A percentile compares a stretch with the other conserved stretches of the same genome.
These are phyloP conservation scores for Aurinia saxatilis DNA, from an alignment of 345 rosid genomes.

Conservation along the genomic window DNA sequence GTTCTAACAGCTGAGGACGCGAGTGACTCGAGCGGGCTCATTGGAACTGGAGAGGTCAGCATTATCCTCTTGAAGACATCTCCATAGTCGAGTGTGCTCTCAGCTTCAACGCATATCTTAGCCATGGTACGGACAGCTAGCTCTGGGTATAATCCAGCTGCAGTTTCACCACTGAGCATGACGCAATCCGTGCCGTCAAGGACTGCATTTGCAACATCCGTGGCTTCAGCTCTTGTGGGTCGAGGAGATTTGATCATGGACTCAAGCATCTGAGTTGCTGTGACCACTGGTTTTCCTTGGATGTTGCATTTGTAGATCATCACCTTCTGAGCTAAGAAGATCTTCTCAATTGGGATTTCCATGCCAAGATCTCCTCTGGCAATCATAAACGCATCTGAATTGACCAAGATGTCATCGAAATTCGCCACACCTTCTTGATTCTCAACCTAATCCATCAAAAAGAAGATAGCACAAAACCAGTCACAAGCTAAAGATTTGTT, in stretches of 20 bases:
- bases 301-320: conserved; percentile 98
- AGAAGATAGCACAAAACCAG: not conserved
- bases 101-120: conserved; percentile 86
- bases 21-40: conserved; percentile 90
- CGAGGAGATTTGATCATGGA: conserved; percentile 98
- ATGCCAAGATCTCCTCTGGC: conserved; percentile 98
- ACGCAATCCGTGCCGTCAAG: conserved; percentile 94
- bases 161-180: conserved; percentile 97
- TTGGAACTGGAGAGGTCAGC: conserved; percentile 82
- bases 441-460: conserved; percentile 54
- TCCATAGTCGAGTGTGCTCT: conserved; percentile 79
- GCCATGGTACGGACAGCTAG: conserved; percentile 91
- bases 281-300: conserved; percentile 92
- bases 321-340: conserved; percentile 95
- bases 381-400: conserved; percentile 96
- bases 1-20: conserved; percentile 93
- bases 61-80: conserved; percentile 80
- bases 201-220: conserved; percentile 96
- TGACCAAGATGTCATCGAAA: conserved; percentile 80
- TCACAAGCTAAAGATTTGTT: not conserved
- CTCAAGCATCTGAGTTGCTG: conserved; percentile 90
- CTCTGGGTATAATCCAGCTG: conserved; percentile 97
- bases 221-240: conserved; percentile 97
- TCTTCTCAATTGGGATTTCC: conserved; percentile 98
- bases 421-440: conserved; percentile 99